Conservation (phyloP, 495 filamentous ascomycete genomes). For the Cenococcum geophilum region DNA sequence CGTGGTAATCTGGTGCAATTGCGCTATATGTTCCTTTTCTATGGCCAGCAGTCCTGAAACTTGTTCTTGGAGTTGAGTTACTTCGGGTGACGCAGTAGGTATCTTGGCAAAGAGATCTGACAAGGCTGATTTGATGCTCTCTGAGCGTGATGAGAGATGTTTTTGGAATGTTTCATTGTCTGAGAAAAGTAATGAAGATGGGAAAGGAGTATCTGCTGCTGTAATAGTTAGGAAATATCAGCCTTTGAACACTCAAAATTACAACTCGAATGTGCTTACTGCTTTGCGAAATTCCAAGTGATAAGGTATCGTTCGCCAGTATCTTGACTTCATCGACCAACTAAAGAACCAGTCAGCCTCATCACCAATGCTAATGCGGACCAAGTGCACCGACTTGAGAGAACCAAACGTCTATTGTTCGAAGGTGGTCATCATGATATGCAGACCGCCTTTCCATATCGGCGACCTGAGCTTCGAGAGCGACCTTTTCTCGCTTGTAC, state of each 20-base stretch:
- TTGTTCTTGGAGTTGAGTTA: constrained; percentile 64
- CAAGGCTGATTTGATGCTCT: constrained; percentile 57
- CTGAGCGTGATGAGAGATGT: constrained; percentile 60
- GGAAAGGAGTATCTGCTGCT: constrained; percentile 41
- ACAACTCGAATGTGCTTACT: not conserved
- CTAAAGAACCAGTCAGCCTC: constrained; percentile 42
- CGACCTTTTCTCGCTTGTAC: constrained; percentile 81
- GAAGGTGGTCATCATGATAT: constrained; percentile 86
- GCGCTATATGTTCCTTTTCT: constrained; percentile 72
- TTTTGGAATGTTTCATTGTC: constrained; percentile 66
- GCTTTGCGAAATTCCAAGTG: constrained; percentile 5
- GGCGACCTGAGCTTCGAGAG: constrained; percentile 66
- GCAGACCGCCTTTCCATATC: constrained; percentile 66
- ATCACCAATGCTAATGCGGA: not conserved
- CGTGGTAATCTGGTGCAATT: constrained; percentile 65
- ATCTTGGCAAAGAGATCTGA: constrained; percentile 47
- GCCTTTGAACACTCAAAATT: not conserved
- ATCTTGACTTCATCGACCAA: constrained; percentile 80
- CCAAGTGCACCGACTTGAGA: constrained; percentile 60
- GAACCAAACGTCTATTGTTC: constrained; percentile 86
- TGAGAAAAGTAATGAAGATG: constrained; percentile 57
- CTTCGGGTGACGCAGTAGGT: constrained; percentile 50
- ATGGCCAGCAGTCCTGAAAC: constrained; percentile 66
- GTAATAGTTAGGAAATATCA: not conserved
- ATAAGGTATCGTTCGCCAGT: constrained; percentile 37